phyloP scores from a whole-genome alignment of 2,329 filamentous ascomycete genomes.

The Elsinoe batatas region DNA sequence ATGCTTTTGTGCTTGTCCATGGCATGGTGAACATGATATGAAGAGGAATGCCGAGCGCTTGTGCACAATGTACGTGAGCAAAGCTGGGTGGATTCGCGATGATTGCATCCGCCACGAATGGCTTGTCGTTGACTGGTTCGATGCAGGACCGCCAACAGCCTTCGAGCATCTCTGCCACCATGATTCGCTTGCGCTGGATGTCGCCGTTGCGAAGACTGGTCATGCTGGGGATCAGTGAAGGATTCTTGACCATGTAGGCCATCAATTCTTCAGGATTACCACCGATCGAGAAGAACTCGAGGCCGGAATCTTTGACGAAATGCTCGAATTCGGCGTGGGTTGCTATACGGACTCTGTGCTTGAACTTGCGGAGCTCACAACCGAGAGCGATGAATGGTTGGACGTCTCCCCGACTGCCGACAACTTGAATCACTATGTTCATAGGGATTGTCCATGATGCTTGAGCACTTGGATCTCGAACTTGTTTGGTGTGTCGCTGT shows the following conservation, averaged over 20 bases:
- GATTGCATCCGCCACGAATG: constrained; percentile 13
- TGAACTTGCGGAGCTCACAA: constrained; percentile 39
- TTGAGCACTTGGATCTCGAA: background rate
- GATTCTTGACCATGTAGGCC: constrained; percentile 17
- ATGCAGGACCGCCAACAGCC: constrained; percentile 27
- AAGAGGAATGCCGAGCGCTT: constrained; percentile 17
- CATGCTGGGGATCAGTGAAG: constrained; percentile 21
- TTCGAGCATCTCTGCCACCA: constrained; percentile 25
- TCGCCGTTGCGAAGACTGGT: constrained; percentile 25
- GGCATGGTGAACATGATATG: constrained; percentile 36
- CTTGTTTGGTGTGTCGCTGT: background rate
- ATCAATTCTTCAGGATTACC: constrained; percentile 45
- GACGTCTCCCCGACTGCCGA: constrained; percentile 41
- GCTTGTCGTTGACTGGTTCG: background rate
- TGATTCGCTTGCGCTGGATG: constrained; percentile 18
- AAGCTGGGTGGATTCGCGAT: constrained; percentile 21
- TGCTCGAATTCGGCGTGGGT: constrained; percentile 46
- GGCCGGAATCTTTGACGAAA: constrained; percentile 43
- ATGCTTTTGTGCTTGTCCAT: constrained; percentile 36
- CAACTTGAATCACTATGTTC: constrained; percentile 41
- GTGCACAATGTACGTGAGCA: constrained; percentile 18
- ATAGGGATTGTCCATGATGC: constrained; percentile 18
- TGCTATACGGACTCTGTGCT: constrained; percentile 48
- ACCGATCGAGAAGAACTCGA: constrained; percentile 50
- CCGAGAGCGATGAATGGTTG: constrained; percentile 42